Conservation (phyloP, 495 filamentous ascomycete genomes). For the Penicillium samsonianum region DNA sequence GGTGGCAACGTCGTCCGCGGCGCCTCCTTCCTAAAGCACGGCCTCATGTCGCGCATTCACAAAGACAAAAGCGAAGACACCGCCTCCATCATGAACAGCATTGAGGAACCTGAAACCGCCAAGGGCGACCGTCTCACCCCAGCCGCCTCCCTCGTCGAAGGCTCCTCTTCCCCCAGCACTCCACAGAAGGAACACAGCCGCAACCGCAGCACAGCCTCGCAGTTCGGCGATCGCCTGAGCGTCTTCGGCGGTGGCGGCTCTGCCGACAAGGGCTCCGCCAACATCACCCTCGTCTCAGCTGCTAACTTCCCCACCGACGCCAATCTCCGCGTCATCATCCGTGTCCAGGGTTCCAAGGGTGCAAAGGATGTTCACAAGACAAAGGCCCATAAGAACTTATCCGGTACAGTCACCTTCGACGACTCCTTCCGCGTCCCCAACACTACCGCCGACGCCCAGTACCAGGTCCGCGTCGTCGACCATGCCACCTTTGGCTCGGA, state of each 20-base stretch:
- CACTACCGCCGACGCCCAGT: conserved; percentile 81
- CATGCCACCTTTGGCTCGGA: conserved; percentile 82
- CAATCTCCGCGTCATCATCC: conserved; percentile 80
- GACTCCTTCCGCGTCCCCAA: conserved; percentile 72
- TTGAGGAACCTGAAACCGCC: conserved; percentile 40
- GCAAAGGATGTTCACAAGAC: conserved; percentile 83
- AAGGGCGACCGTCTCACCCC: conserved; percentile 41
- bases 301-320: conserved; percentile 72
- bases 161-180: conserved; percentile 40
- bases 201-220: conserved; percentile 65
- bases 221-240: conserved; percentile 49
- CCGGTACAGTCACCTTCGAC: conserved; percentile 62
- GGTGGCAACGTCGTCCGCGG: conserved; percentile 83
- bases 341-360: conserved; percentile 63
- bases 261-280: conserved; percentile 70
- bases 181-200: conserved; percentile 57
- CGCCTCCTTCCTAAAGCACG: conserved; percentile 80
- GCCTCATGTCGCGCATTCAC: conserved; percentile 60
- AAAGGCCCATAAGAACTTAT: conserved; percentile 67
- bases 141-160: conserved; percentile 35
- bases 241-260: conserved; percentile 50
- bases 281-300: conserved; percentile 77
- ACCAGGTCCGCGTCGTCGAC: conserved; percentile 79
- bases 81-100: conserved; percentile 22
- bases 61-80: conserved; percentile 63